Conservation (phyloP, 2,329 filamentous ascomycete species). For the Botryotinia narcissicola region DNA sequence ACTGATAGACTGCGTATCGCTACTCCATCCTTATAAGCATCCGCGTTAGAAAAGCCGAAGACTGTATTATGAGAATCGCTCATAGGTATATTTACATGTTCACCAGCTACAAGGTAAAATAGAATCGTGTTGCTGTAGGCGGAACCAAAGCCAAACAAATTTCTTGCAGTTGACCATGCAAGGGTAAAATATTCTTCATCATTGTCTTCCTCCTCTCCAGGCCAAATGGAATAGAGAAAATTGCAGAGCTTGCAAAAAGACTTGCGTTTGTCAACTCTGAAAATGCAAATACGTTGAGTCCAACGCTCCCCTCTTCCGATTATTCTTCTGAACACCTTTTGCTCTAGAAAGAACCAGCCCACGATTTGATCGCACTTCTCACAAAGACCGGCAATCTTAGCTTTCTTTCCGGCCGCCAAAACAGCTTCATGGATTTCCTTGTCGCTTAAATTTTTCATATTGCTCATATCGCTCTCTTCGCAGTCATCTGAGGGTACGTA, state of each 20-base stretch:
- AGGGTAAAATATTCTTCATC: background rate
- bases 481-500: too few relatives aligned
- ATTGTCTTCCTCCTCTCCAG: accelerated
- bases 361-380: background rate
- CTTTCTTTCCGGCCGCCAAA: background rate
- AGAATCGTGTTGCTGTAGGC: accelerated
- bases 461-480: background rate
- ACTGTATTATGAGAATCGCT: accelerated
- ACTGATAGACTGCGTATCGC: accelerated
- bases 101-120: background rate
- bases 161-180: background rate
- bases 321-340: background rate
- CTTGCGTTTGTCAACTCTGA: accelerated
- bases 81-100: accelerated
- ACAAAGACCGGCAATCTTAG: accelerated
- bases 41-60: background rate
- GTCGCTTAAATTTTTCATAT: background rate
- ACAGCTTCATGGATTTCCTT: background rate
- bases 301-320: too few relatives aligned
- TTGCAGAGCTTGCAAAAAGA: background rate
- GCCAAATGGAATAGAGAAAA: accelerated
- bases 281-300: too few relatives aligned
- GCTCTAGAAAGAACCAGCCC: background rate
- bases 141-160: too few relatives aligned
- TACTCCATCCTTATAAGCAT: background rate